Conservation (phyloP, 1,139 yeast species). For the Oligophagozyma castellii region DNA sequence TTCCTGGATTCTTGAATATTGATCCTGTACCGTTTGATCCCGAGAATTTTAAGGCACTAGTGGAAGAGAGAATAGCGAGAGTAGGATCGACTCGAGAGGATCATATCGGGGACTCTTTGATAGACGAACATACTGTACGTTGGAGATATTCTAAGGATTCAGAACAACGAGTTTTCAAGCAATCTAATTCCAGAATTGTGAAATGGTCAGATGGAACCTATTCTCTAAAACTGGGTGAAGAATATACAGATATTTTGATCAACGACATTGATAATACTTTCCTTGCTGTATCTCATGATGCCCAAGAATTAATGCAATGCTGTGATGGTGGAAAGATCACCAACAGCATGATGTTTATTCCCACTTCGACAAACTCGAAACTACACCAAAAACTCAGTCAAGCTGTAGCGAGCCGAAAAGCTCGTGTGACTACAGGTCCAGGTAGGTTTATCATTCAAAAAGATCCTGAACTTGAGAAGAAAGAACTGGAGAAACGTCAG, state of each 20-base stretch:
- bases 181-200: slow-evolving; percentile 78
- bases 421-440: slow-evolving; percentile 34
- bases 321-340: slow-evolving; percentile 30
- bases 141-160: slow-evolving; percentile 77
- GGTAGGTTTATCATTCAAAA: slow-evolving; percentile 65
- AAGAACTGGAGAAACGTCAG: slow-evolving; percentile 70
- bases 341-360: slow-evolving; percentile 61
- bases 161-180: slow-evolving; percentile 53
- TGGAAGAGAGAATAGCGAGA: slow-evolving; percentile 27
- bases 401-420: slow-evolving; percentile 59
- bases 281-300: slow-evolving; percentile 58
- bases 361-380: slow-evolving; percentile 72
- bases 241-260: slow-evolving; percentile 65
- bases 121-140: slow-evolving; percentile 73
- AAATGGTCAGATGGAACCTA: slow-evolving; percentile 91
- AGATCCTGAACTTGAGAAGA: slow-evolving; percentile 80
- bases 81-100: slow-evolving; percentile 25
- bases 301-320: slow-evolving; percentile 54
- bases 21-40: slow-evolving; percentile 88
- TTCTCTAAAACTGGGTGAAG: slow-evolving; percentile 77
- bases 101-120: slow-evolving; percentile 38
- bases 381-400: slow-evolving; percentile 72
- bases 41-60: slow-evolving; percentile 37
- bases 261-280: slow-evolving; percentile 61
- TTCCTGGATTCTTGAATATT: slow-evolving; percentile 72